phyloP scores from a whole-genome alignment of 805 yeast species.

The Metschnikowia chrysomelidarum region DNA sequence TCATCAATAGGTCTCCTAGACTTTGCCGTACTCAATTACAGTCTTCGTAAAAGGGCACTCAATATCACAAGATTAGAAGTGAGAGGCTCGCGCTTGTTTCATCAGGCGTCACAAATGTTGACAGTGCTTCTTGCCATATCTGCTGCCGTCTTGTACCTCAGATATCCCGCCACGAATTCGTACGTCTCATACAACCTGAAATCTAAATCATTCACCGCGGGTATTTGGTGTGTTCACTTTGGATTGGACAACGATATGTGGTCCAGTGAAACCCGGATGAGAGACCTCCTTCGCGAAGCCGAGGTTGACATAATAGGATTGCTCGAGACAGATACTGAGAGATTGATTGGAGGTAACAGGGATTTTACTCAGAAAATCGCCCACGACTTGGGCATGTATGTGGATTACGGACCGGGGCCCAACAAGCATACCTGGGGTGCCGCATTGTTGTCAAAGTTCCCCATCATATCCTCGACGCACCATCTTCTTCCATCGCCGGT shows the following conservation, averaged over 20 bases:
- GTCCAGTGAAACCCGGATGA: constrained; percentile 92
- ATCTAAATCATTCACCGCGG: constrained; percentile 81
- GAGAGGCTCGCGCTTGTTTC: constrained; percentile 19
- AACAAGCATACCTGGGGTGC: constrained; percentile 98
- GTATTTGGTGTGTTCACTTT: constrained; percentile 98
- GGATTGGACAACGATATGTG: constrained; percentile 98
- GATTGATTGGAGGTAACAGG: constrained; percentile 92
- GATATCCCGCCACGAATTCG: constrained; percentile 62
- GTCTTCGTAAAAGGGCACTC: constrained; percentile 25
- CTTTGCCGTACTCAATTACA: constrained; percentile 48
- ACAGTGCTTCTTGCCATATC: constrained; percentile 50
- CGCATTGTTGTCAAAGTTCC: constrained; percentile 88
- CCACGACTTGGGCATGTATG: constrained; percentile 91
- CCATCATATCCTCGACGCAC: constrained; percentile 86
- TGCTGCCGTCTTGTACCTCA: constrained; percentile 55
- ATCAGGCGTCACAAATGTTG: constrained; percentile 30
- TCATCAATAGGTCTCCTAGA: constrained; percentile 52
- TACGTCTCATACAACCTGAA: constrained; percentile 49
- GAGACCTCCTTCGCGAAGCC: constrained; percentile 75
- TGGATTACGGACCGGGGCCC: constrained; percentile 97
- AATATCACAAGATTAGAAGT: constrained; percentile 22
- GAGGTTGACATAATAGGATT: constrained; percentile 90
- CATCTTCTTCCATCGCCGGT: constrained; percentile 94
- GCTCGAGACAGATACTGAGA: constrained; percentile 89
- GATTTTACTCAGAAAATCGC: constrained; percentile 90